Conservation (phyloP, 352 stramenopile genomes). For the Nannochloropsis limnetica region DNA sequence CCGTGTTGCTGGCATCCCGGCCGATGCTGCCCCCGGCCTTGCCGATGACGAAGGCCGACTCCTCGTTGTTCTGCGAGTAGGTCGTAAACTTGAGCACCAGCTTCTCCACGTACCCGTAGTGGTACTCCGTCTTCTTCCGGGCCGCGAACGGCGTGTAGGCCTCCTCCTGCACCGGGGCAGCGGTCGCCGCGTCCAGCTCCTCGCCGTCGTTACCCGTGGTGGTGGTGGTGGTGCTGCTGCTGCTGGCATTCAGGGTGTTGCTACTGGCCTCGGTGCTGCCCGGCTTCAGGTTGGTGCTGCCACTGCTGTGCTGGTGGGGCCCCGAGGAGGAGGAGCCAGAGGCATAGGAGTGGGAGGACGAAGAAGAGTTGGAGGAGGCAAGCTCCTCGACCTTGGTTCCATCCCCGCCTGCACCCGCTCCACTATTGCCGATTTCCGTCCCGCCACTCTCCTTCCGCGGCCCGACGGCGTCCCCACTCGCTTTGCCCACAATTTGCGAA, state of each 20-base stretch:
- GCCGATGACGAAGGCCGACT: conserved; percentile 40
- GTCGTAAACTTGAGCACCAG: conserved; percentile 45
- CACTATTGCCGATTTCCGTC: neutral
- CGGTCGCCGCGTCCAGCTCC: neutral
- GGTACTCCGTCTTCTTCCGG: neutral
- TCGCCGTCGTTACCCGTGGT: neutral
- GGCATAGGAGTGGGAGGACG: neutral
- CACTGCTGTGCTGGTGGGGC: neutral
- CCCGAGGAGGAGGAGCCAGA: neutral
- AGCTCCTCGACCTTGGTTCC: neutral
- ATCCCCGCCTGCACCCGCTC: neutral
- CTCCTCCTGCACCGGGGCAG: neutral
- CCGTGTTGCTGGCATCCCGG: conserved; percentile 43
- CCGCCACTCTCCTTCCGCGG: neutral
- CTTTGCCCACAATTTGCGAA: neutral
- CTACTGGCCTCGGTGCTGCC: neutral
- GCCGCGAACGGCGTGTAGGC: neutral
- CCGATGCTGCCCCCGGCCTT: conserved; percentile 48
- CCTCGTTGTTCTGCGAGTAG: conserved; percentile 39
- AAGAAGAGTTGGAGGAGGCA: neutral
- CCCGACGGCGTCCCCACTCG: neutral
- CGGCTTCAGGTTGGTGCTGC: neutral
- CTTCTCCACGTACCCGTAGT: conserved; percentile 39
- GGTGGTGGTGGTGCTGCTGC: neutral
- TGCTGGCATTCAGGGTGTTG: neutral